These are phyloP conservation scores for Geranium incanum DNA, from an alignment of 441 rosid genomes.

Conservation along the genomic window DNA sequence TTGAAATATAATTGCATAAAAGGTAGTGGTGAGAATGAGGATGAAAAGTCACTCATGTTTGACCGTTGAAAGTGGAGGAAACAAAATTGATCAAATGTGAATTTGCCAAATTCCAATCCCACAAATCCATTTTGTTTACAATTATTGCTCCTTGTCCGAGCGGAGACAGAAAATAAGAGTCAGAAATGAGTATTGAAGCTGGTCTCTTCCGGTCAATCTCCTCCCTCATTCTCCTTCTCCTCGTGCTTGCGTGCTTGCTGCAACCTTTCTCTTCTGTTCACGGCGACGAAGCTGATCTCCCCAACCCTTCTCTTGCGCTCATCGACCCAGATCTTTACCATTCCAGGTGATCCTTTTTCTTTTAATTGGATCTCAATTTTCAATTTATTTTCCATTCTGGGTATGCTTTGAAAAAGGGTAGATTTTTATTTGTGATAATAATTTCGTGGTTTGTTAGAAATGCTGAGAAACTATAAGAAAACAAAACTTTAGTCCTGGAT, in stretches of 20 bases:
- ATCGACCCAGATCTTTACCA: conserved; percentile 93
- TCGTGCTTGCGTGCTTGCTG: conserved; percentile 21
- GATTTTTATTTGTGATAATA: background rate
- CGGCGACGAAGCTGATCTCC: conserved; percentile 22
- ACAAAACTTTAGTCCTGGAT: background rate
- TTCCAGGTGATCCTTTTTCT: conserved; percentile 48
- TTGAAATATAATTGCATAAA: too few species aligned
- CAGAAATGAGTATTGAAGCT: background rate
- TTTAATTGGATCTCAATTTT: too few species aligned
- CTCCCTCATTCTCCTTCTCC: conserved; percentile 1
- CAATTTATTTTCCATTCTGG: background rate
- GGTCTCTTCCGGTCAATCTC: conserved; percentile 2
- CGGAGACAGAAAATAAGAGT: background rate
- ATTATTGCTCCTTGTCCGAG: background rate
- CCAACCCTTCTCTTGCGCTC: conserved; percentile 41
- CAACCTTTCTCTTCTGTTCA: conserved; percentile 21
- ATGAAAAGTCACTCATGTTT: too few species aligned
- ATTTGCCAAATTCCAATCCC: background rate
- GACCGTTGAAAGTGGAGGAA: conserved; percentile 1
- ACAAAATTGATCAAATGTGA: background rate
- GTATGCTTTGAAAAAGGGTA: background rate
- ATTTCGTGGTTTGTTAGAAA: conserved; percentile 2
- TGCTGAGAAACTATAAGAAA: background rate
- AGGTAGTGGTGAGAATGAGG: too few species aligned
- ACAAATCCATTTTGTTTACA: too few species aligned